Evolutionary conservation across 2,329 filamentous ascomycete genomes (phyloP).

Genomic region (Hymenotorrendiella dingleyae): DNA sequence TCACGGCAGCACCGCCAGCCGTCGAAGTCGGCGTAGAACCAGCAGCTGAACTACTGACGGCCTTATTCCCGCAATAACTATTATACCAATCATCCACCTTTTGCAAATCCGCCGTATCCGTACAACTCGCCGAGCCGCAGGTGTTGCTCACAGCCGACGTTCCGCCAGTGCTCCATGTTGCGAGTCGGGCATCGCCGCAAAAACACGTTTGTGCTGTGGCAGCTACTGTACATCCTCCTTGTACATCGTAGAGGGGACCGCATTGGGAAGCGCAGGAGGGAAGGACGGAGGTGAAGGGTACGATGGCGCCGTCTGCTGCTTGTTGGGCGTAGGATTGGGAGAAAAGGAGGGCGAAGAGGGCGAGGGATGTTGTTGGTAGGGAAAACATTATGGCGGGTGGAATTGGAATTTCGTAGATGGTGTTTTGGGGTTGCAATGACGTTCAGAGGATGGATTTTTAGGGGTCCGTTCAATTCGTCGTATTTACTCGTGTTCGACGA

Average conservation of each 20-base stretch:
- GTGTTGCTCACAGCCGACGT: conserved; percentile 53
- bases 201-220: conserved; percentile 57
- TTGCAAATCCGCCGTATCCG: conserved; percentile 39
- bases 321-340: conserved; percentile 1
- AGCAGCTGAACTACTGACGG: conserved; percentile 28
- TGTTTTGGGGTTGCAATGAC: too few relatives aligned
- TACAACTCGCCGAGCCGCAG: conserved; percentile 53
- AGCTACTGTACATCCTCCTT: conserved; percentile 63
- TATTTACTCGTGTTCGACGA: neutral
- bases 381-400: conserved; percentile 2
- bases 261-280: conserved; percentile 58
- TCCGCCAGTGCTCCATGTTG: conserved; percentile 46
- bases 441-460: too few relatives aligned
- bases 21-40: conserved; percentile 22
- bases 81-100: conserved; percentile 67
- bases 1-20: neutral
- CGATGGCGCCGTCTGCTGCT: conserved; percentile 34
- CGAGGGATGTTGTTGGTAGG: neutral
- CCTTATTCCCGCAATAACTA: conserved; percentile 52
- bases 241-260: conserved; percentile 60
- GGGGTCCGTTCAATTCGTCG: too few relatives aligned
- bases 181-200: conserved; percentile 58
- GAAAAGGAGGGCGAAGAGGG: conserved; percentile 3
- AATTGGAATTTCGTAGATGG: too few relatives aligned
- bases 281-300: conserved; percentile 50